A percentile compares a stretch with the other conserved stretches of the same genome.
phyloP scores from a whole-genome alignment of 495 filamentous ascomycete species.

The Podospora comata region DNA sequence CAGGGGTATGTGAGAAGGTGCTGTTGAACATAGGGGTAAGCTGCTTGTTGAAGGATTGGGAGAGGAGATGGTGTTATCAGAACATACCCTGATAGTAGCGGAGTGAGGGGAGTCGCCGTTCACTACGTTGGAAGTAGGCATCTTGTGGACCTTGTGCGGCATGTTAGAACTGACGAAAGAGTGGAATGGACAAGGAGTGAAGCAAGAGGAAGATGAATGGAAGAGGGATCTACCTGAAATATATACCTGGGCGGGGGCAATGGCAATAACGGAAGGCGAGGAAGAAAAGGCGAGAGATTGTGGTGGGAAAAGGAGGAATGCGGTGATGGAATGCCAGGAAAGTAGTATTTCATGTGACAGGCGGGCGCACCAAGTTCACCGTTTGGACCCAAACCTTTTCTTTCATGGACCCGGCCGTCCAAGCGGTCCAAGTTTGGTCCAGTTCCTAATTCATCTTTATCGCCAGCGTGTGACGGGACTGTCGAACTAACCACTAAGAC shows the following conservation, averaged over 20 bases:
- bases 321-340: constrained; percentile 10
- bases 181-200: background rate
- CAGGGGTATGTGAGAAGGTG: constrained; percentile 84
- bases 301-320: constrained; percentile 3
- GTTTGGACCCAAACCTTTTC: background rate
- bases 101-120: constrained; percentile 33
- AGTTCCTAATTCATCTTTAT: background rate
- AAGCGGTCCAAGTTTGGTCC: too few relatives aligned
- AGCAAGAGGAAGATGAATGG: background rate
- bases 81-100: constrained; percentile 29
- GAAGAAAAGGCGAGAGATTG: background rate
- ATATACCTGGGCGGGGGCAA: background rate
- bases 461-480: background rate
- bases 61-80: too few relatives aligned
- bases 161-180: constrained; percentile 17
- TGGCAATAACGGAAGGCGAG: background rate
- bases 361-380: background rate
- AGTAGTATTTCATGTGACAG: background rate
- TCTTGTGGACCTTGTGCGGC: constrained; percentile 23
- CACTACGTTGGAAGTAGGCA: constrained; percentile 23
- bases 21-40: constrained; percentile 39
- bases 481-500: constrained; percentile 1
- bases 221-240: background rate
- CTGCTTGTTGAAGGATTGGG: background rate
- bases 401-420: background rate